A percentile compares a stretch with the other conserved stretches of the same genome.
Evolutionary conservation across 2,329 filamentous ascomycete species (phyloP).

Genomic region (Fusarium equiseti): DNA sequence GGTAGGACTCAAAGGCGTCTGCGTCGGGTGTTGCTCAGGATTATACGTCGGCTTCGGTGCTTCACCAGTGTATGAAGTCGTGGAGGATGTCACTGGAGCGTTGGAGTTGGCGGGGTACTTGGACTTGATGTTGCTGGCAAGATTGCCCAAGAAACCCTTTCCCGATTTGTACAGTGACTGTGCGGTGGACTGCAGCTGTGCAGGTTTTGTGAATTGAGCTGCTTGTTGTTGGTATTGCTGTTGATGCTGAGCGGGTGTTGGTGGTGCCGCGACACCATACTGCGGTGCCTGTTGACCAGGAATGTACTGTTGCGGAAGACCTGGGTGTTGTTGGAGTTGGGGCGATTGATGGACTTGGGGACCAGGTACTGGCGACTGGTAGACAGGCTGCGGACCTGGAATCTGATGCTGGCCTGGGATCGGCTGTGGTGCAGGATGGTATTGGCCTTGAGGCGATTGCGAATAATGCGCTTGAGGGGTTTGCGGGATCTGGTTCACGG

Average conservation of each 20-base stretch:
- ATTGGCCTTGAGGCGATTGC: not conserved
- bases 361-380: not conserved
- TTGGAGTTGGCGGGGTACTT: slow-evolving; percentile 23
- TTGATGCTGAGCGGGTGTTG: slow-evolving; percentile 15
- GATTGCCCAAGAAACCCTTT: slow-evolving; percentile 24
- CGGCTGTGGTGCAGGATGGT: not conserved
- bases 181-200: slow-evolving; percentile 8
- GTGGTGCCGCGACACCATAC: slow-evolving; percentile 23
- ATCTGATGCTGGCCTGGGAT: not conserved
- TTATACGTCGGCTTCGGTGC: slow-evolving; percentile 15
- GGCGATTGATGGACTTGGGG: not conserved
- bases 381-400: not conserved
- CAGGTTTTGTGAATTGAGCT: slow-evolving; percentile 23
- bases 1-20: slow-evolving; percentile 5
- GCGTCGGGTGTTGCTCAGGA: slow-evolving; percentile 6
- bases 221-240: slow-evolving; percentile 21
- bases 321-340: not conserved
- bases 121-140: slow-evolving; percentile 33
- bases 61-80: not conserved
- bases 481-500: not conserved
- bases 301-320: slow-evolving; percentile 12
- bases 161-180: slow-evolving; percentile 25
- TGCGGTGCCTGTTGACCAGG: not conserved
- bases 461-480: not conserved
- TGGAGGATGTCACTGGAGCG: not conserved